Base-by-base conservation (phyloP, 2,329 filamentous ascomycete species). In the Stachybotrys chartarum region DNA sequence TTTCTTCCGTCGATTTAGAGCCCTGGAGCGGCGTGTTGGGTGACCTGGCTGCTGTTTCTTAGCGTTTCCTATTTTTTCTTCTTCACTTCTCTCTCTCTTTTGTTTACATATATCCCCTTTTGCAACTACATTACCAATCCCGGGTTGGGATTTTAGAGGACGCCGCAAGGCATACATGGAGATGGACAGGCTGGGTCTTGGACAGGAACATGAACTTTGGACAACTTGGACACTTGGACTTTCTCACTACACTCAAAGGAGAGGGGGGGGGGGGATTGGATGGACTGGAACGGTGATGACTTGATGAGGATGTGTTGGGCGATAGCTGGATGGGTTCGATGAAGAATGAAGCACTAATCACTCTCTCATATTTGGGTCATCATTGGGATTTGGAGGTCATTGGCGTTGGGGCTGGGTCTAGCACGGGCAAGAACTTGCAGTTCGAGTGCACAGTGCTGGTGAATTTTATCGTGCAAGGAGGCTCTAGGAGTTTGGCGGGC, bases 91-190 rank as follows among this genome's bases (percentile, higher is more conserved):
- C 64, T 66, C 57, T 58, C 52, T 39, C 18, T 63, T 66, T 63
- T 60, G 55, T 56, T 57, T 60, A 24, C 24, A 24, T 62, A 58
- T 61, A 59, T 55, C 56, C 57, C 59, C 54, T 56, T 60, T 58
- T 52, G 51, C 56, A 53, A 61, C 52, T 63, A 63, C 66, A 69
- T 64, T 66, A 66, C 65, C 69, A 67, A 65, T 63, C 63, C 66
- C 65, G 64, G 68, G 59, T 63, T 68, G 63, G 69, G 66, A 57
- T 32, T 61, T 60, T 69, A 74, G 67, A 74, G 66, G 67, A 68
- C 61, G 72, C 72, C 72, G 72, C 72, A 64, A 76, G 73, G 74
- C 72, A 63, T 39, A 55, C 8, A 42, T 14, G 35, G 35, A 42
- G 35, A 42, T 42, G 35, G 35, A 42, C 35, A 42, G 35, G 35